Evolutionary conservation across 2,329 filamentous ascomycete species (phyloP), one percentile per base, ranked within the genome.

Genomic region (Colletotrichum eremochloae): DNA sequence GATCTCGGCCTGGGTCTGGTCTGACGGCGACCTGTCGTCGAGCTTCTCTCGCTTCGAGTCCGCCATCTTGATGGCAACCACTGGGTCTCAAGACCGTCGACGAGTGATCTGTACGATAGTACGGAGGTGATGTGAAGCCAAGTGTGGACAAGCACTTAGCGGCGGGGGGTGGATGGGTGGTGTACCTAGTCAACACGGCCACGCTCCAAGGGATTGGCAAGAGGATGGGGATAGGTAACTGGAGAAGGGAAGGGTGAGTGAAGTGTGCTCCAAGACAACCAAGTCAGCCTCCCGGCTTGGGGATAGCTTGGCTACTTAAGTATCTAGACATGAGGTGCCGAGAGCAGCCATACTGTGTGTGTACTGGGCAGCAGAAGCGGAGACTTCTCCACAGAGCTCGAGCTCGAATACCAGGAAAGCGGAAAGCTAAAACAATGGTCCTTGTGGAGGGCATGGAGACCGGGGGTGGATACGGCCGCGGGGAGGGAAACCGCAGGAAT

Each of bases 261-360:
- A 24, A 42, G 3, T 36, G 52, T 36, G 3, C 3, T 8, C 67
- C 52, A 65, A 68, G 61, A 58, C 8, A 58, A 36, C 61, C 67
- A 68, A 65, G 61, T 40, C 12, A 24, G 67, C 67, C 61, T 65
- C 9, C 52, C 52, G 52, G 11, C 61, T 68, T 65, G 24, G 42
- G 44, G 40, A 36, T 38, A 5, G 67, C 61, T 64, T 68, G 61
- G 67, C 20, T 33, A 44, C 61, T 58, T 65, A 68, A 46, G 40
- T 58, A 48, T 20, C 6, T 7, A 56, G 18, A 9, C 1, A 65
- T 6, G 14, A 42, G 31, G 5, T 57, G 18, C 5, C 29, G 24
- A 42, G 40, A 29, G 36, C 20, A 57, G 12, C 44, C 53, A 29
- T n/a, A 14, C 48, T 11, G 12, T 31, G 40, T 33, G 18, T 53